Evolutionary conservation across 495 filamentous ascomycete genomes (phyloP).

Genomic region (Aspergillus cavernicola): DNA sequence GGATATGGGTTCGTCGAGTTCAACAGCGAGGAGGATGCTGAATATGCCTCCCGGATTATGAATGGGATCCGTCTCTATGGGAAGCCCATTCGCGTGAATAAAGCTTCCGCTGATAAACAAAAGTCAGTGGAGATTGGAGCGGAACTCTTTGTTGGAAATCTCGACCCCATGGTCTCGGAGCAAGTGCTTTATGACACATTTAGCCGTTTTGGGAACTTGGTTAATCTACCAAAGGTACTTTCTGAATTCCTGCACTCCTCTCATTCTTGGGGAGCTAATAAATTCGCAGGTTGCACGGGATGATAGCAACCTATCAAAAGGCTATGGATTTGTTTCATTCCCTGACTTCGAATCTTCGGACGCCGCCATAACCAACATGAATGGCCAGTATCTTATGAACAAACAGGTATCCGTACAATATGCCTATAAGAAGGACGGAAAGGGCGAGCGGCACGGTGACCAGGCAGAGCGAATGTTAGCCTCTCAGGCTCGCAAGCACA

Average conservation of each 20-base stretch:
- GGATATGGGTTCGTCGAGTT: constrained; percentile 99
- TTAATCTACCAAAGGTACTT: constrained; percentile 72
- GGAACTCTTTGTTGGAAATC: constrained; percentile 94
- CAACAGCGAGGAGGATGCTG: constrained; percentile 90
- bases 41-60: constrained; percentile 95
- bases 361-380: constrained; percentile 87
- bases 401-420: constrained; percentile 95
- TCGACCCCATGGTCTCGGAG: constrained; percentile 93
- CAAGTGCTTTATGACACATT: constrained; percentile 98
- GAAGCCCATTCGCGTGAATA: constrained; percentile 96
- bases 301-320: constrained; percentile 86
- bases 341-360: constrained; percentile 93
- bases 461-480: constrained; percentile 91
- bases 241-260: constrained; percentile 1
- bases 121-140: constrained; percentile 94
- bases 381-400: constrained; percentile 95
- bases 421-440: constrained; percentile 98
- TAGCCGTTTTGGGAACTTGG: constrained; percentile 81
- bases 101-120: constrained; percentile 93
- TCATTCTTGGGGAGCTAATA: not conserved
- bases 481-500: constrained; percentile 89
- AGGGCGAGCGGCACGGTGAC: constrained; percentile 94
- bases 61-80: constrained; percentile 91
- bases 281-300: constrained; percentile 72
- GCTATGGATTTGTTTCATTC: constrained; percentile 95